Conservation (phyloP, 2,329 filamentous ascomycete species). For the Bimuria novae-zelandiae region DNA sequence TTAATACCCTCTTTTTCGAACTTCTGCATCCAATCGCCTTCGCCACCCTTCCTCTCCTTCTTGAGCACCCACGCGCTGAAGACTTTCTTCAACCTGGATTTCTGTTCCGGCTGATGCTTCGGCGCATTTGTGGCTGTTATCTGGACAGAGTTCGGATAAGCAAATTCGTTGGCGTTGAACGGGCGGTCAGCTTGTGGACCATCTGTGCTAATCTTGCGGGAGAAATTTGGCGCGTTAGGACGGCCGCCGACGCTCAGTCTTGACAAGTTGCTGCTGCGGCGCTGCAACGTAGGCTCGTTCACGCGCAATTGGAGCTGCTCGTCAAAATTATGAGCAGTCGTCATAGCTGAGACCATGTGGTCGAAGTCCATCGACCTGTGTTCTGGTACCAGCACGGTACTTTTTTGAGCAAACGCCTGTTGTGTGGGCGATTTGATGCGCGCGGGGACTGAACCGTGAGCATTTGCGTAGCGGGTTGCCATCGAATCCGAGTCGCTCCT, state of each 20-base stretch:
- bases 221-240: constrained; percentile 31
- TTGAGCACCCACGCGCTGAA: constrained; percentile 43
- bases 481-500: constrained; percentile 37
- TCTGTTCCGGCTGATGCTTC: constrained; percentile 30
- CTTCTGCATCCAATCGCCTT: constrained; percentile 49
- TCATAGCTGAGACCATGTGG: constrained; percentile 32
- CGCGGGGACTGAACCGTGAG: constrained; percentile 17
- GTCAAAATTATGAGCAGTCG: constrained; percentile 26
- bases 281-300: constrained; percentile 24
- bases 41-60: constrained; percentile 40
- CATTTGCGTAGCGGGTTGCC: constrained; percentile 27
- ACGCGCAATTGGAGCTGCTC: constrained; percentile 19
- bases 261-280: constrained; percentile 17
- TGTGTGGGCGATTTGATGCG: constrained; percentile 19
- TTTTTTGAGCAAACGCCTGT: constrained; percentile 13
- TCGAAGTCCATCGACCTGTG: constrained; percentile 21
- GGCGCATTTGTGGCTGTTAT: constrained; percentile 1
- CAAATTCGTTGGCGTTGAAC: constrained; percentile 6
- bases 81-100: constrained; percentile 40
- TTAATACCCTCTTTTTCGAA: constrained; percentile 48
- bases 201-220: constrained; percentile 40
- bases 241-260: constrained; percentile 29
- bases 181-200: constrained; percentile 9
- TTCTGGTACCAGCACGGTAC: background rate
- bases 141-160: constrained; percentile 22